Base-by-base conservation (phyloP, 2,329 filamentous ascomycete genomes). In the Xylaria sp. region DNA sequence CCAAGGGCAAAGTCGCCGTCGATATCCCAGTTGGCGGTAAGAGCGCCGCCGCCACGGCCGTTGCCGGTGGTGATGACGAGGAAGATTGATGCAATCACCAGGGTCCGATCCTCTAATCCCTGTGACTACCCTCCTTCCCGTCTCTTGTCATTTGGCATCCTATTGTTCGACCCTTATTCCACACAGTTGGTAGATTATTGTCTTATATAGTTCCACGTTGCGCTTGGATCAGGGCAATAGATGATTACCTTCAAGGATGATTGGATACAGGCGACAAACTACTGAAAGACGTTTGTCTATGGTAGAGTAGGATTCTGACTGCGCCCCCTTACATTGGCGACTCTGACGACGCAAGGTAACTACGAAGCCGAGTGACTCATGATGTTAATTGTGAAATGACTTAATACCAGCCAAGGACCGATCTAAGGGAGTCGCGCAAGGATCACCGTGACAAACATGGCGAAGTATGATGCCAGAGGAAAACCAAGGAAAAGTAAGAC, bases 1-100 rank as follows among this genome's bases (percentile, higher is more conserved):
- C 70, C 13, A 76, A 78, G 62, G 72, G 58, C 9, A 78, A 76
- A 37, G 72, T 75, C 27, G 75, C 72, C 18, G 75, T 80, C 4
- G 75, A 76, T 29, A 69, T 59, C 18, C 72, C 76, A 4, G 37
- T 60, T 32, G 68, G 50, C 27, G 73, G 71, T 55, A 70, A 70
- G 29, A 71, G 69, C 40, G 50, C 58, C 37, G 65, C 65, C 44
- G 68, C 69, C 16, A 59, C 66, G 35, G 64, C 59, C 23, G 68
- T 70, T 18, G 69, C 71, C 47, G 75, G 69, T 55, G 76, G 72
- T 29, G 75, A 72, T n/a, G 69, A 72, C 44, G 76, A 75, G 9
- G 73, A 76, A 23, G 76, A 76, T 47, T 71, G 71, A 75, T 70
- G 70, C 53, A n/a, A 27, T 18, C n/a, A 42, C 60, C 67, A 42